A percentile compares a stretch with the other conserved stretches of the same genome.
phyloP scores from a whole-genome alignment of 1,284 basidiomycete genomes.

The Cryptococcus hybrid region DNA sequence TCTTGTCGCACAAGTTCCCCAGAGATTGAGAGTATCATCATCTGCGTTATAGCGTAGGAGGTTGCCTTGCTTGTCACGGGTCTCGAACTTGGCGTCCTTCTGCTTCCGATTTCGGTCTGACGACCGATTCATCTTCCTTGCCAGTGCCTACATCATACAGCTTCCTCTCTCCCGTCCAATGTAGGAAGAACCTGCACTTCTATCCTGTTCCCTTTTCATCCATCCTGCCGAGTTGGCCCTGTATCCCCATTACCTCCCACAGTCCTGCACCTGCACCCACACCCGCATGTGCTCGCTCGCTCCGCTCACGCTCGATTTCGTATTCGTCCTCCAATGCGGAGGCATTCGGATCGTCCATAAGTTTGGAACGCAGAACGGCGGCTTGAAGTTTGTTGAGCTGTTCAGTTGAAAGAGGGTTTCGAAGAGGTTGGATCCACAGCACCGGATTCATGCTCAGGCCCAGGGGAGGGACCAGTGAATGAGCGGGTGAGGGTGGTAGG shows the following conservation, averaged over 20 bases:
- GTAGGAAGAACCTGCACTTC: constrained; percentile 83
- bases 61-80: constrained; percentile 86
- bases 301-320: constrained; percentile 60
- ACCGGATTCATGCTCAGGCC: not conserved
- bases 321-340: constrained; percentile 77
- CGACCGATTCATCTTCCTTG: constrained; percentile 40
- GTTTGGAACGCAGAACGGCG: constrained; percentile 83
- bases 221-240: constrained; percentile 35
- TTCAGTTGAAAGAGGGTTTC: constrained; percentile 45
- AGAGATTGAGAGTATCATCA: constrained; percentile 78
- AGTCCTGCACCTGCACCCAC: constrained; percentile 50
- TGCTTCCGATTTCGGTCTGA: constrained; percentile 61
- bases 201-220: constrained; percentile 37
- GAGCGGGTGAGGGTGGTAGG: constrained; percentile 56
- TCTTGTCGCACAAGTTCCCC: constrained; percentile 91
- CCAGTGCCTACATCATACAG: constrained; percentile 84
- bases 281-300: constrained; percentile 33
- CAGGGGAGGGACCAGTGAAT: constrained; percentile 52
- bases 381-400: constrained; percentile 92
- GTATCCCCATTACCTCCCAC: constrained; percentile 27
- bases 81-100: constrained; percentile 77
- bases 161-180: constrained; percentile 75
- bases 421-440: constrained; percentile 28
- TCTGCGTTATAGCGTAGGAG: constrained; percentile 79
- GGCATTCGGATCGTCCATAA: constrained; percentile 71